Evolutionary conservation across 139 green algal species (phyloP).

Genomic region (Chlamydomonas asymmetrica): DNA sequence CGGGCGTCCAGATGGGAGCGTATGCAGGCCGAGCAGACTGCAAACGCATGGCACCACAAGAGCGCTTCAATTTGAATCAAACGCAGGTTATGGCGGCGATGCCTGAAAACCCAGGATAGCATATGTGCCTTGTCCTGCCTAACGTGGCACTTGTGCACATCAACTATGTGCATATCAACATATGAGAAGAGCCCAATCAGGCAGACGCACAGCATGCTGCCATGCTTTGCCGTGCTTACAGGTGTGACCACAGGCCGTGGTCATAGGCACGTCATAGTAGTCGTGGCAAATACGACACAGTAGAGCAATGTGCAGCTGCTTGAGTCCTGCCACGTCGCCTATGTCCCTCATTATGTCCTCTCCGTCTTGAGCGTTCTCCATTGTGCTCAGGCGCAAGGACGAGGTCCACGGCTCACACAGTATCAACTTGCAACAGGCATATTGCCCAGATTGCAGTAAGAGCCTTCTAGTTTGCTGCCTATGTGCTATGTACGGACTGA

Average conservation of each 20-base stretch:
- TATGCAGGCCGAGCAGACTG: constrained; percentile 51
- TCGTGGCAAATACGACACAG: constrained; percentile 39
- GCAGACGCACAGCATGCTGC: too few species aligned
- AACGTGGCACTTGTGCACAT: not conserved
- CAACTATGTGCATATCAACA: not conserved
- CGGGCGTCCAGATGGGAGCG: constrained; percentile 10
- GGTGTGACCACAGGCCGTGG: constrained; percentile 25
- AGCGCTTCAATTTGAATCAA: not conserved
- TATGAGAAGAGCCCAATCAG: not conserved
- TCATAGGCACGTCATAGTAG: constrained; percentile 25
- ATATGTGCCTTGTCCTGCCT: not conserved
- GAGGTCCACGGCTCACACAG: too few species aligned
- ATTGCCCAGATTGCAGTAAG: too few species aligned
- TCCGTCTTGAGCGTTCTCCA: not conserved
- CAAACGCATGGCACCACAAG: not conserved
- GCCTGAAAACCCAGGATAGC: not conserved
- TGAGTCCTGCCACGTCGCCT: not conserved
- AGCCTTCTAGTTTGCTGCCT: too few species aligned
- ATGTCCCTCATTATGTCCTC: not conserved
- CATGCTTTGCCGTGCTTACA: constrained; percentile 38
- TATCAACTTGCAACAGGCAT: too few species aligned
- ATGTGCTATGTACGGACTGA: too few species aligned
- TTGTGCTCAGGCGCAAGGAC: too few species aligned
- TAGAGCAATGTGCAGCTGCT: not conserved
- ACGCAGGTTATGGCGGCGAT: not conserved